phyloP scores from a whole-genome alignment of 352 stramenopile species.

The Phytopythium litorale region DNA sequence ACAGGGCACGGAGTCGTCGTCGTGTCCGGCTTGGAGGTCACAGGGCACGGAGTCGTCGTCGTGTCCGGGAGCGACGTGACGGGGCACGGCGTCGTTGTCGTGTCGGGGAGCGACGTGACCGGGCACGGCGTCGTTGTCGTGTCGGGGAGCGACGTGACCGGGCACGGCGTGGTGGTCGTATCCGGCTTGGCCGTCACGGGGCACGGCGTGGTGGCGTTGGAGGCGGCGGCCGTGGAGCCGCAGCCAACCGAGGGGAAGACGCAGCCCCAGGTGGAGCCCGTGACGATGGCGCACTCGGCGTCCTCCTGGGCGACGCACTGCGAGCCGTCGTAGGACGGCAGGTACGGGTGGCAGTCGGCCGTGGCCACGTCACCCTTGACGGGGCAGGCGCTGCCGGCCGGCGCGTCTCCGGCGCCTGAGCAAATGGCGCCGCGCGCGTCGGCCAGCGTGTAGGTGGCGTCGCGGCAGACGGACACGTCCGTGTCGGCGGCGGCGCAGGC shows the following conservation, averaged over 20 bases:
- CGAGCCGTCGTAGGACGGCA: slow-evolving; percentile 34
- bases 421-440: slow-evolving; percentile 17
- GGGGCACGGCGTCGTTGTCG: slow-evolving; percentile 3
- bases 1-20: neutral
- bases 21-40: slow-evolving; percentile 2
- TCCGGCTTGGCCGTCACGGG: slow-evolving; percentile 6
- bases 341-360: slow-evolving; percentile 32
- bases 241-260: slow-evolving; percentile 32
- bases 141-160: slow-evolving; percentile 8
- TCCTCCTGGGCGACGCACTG: slow-evolving; percentile 34
- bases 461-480: slow-evolving; percentile 37
- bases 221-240: neutral
- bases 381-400: slow-evolving; percentile 1
- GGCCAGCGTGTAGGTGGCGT: slow-evolving; percentile 35
- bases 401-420: slow-evolving; percentile 9
- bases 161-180: slow-evolving; percentile 7
- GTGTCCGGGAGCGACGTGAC: slow-evolving; percentile 1
- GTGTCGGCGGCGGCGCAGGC: slow-evolving; percentile 9
- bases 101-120: slow-evolving; percentile 7
- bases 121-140: slow-evolving; percentile 7
- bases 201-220: neutral
- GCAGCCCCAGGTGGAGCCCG: slow-evolving; percentile 26
- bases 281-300: slow-evolving; percentile 39
- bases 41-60: neutral
- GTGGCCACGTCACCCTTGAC: slow-evolving; percentile 35